These are phyloP conservation scores for Aspergillus sp. DNA, from an alignment of 2,329 filamentous ascomycete genomes.

Conservation along the genomic window DNA sequence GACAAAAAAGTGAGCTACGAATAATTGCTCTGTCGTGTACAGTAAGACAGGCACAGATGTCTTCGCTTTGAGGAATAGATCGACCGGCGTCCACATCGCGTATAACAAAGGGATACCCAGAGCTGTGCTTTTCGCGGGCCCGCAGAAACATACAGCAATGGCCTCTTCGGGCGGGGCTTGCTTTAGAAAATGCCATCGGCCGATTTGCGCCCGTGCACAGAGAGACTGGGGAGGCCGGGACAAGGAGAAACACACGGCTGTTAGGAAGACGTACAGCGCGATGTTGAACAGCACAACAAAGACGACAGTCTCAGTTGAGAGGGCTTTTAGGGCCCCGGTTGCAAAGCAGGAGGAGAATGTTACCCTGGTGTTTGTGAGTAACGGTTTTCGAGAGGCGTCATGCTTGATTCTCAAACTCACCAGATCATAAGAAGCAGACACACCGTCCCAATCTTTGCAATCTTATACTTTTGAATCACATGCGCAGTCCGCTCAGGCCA, in stretches of 20 bases:
- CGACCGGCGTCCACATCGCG: constrained; percentile 57
- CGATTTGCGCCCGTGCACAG: background rate
- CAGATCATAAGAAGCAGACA: constrained; percentile 56
- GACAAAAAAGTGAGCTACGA: constrained; percentile 41
- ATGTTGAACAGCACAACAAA: constrained; percentile 69
- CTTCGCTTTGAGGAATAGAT: constrained; percentile 36
- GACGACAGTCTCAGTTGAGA: constrained; percentile 61
- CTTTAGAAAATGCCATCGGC: constrained; percentile 24
- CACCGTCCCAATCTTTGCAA: constrained; percentile 46
- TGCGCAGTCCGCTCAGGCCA: constrained; percentile 47
- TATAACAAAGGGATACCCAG: constrained; percentile 68
- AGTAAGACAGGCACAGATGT: constrained; percentile 40
- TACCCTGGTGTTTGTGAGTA: constrained; percentile 22
- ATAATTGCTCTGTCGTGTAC: constrained; percentile 42
- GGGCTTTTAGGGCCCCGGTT: constrained; percentile 59
- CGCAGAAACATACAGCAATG: constrained; percentile 71
- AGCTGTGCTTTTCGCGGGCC: constrained; percentile 70
- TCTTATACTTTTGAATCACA: constrained; percentile 54
- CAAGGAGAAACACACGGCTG: constrained; percentile 54
- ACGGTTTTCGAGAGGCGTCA: too few species aligned
- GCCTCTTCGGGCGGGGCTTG: constrained; percentile 59
- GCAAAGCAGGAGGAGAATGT: constrained; percentile 54
- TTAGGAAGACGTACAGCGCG: constrained; percentile 64
- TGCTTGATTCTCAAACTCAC: constrained; percentile 35
- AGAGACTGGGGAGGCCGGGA: constrained; percentile 42